These are phyloP conservation scores for Tuber umbilicatum DNA, from an alignment of 495 filamentous ascomycete species.

Conservation along the genomic window DNA sequence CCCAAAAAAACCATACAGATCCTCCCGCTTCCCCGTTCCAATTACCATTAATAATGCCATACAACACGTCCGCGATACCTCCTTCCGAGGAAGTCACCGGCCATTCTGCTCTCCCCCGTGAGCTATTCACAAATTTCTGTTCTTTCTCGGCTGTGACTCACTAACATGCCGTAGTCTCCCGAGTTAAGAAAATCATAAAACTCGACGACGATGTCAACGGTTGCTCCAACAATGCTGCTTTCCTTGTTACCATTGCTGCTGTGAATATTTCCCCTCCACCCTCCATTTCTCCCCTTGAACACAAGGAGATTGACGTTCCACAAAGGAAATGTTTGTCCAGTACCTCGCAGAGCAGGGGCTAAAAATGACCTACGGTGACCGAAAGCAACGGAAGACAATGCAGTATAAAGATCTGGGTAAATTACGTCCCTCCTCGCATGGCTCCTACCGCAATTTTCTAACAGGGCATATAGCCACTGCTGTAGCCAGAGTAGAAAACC, in stretches of 20 bases:
- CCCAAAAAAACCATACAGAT: background rate
- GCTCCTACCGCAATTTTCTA: conserved; percentile 1
- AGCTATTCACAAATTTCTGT: conserved; percentile 39
- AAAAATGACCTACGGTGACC: conserved; percentile 80
- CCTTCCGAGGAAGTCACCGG: conserved; percentile 77
- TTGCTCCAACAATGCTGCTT: conserved; percentile 90
- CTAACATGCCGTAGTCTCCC: conserved; percentile 56
- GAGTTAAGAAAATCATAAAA: conserved; percentile 87
- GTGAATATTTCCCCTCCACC: conserved; percentile 45
- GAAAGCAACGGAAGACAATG: conserved; percentile 85
- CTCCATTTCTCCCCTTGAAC: conserved; percentile 2
- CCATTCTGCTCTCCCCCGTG: conserved; percentile 75
- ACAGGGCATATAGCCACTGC: conserved; percentile 58
- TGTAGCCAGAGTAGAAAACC: conserved; percentile 81
- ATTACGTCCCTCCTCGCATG: background rate
- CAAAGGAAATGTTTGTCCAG: conserved; percentile 93
- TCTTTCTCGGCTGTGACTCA: conserved; percentile 11
- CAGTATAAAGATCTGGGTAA: conserved; percentile 91
- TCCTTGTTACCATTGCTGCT: conserved; percentile 84
- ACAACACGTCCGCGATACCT: conserved; percentile 77
- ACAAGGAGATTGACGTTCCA: conserved; percentile 13
- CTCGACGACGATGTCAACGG: conserved; percentile 75
- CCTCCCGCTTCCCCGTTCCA: background rate
- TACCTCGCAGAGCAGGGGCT: conserved; percentile 78
- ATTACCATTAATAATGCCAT: conserved; percentile 59